Evolutionary conservation across 257 asterid genomes (phyloP).

Genomic region (Fraxinus anomala): DNA sequence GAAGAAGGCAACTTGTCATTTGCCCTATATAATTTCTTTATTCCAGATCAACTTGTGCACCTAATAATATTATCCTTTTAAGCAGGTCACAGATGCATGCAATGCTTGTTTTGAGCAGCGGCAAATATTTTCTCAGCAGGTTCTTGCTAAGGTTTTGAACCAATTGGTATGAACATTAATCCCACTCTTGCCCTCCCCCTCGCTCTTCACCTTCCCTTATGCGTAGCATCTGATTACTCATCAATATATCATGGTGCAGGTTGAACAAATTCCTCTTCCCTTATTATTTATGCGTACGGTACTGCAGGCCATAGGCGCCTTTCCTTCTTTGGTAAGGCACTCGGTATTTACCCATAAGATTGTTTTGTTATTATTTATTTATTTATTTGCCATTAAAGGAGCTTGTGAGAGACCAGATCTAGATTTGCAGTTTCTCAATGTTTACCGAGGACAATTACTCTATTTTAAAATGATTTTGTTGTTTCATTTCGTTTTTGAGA

Average conservation of each 20-base stretch:
- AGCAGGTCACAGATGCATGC: constrained; percentile 98
- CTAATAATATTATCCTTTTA: constrained; percentile 24
- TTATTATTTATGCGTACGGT: constrained; percentile 96
- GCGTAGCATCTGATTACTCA: constrained; percentile 12
- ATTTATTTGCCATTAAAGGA: constrained; percentile 12
- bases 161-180: constrained; percentile 67
- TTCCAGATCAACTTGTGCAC: constrained; percentile 27
- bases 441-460: background rate
- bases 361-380: background rate
- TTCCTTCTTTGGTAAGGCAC: constrained; percentile 84
- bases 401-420: constrained; percentile 21
- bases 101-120: constrained; percentile 94
- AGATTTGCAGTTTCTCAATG: background rate
- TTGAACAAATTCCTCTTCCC: constrained; percentile 96
- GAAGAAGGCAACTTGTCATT: constrained; percentile 63
- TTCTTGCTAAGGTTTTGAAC: constrained; percentile 92
- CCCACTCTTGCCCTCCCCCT: background rate
- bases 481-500: constrained; percentile 5
- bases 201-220: background rate
- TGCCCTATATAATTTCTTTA: constrained; percentile 21
- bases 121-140: constrained; percentile 85
- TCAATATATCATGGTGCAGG: constrained; percentile 58
- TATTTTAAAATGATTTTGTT: background rate
- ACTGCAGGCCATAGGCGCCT: constrained; percentile 93
- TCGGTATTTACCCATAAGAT: constrained; percentile 6